Conservation (phyloP, 139 green algal genomes). For the Medakamo hakoo region DNA sequence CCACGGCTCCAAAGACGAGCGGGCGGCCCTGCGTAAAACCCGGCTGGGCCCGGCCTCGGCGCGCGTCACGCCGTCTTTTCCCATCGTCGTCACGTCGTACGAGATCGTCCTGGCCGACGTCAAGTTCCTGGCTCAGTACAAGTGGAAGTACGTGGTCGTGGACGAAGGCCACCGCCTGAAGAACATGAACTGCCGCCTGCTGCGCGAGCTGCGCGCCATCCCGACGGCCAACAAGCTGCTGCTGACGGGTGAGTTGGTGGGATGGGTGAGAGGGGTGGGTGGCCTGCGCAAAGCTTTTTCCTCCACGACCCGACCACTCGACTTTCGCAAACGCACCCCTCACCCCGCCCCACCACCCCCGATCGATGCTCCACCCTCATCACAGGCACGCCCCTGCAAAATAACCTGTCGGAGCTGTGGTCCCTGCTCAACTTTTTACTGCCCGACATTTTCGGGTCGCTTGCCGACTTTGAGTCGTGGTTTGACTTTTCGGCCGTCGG, state of each 20-base stretch:
- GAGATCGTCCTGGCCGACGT: constrained; percentile 85
- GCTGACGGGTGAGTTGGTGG: constrained; percentile 56
- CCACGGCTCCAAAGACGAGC: constrained; percentile 66
- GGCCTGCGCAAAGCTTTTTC: background rate
- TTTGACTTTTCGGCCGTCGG: constrained; percentile 59
- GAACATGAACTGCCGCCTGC: constrained; percentile 88
- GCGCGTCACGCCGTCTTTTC: constrained; percentile 35
- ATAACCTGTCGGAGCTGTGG: constrained; percentile 96
- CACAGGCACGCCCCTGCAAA: constrained; percentile 92
- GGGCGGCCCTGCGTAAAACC: constrained; percentile 30
- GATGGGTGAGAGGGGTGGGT: background rate
- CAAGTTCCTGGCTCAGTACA: constrained; percentile 54
- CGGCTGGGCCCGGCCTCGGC: constrained; percentile 6
- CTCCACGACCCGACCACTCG: background rate
- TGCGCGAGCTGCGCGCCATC: constrained; percentile 73
- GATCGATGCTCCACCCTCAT: too few relatives aligned
- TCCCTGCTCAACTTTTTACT: constrained; percentile 96
- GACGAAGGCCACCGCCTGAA: constrained; percentile 95
- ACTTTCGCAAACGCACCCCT: background rate
- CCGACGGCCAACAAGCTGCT: constrained; percentile 71
- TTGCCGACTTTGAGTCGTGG: constrained; percentile 80
- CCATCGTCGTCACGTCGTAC: constrained; percentile 82
- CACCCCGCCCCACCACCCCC: background rate
- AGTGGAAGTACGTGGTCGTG: constrained; percentile 80
- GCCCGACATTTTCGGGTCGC: constrained; percentile 69